phyloP scores from a whole-genome alignment of 1,139 yeast species.

The Diutina pseudorugosa region DNA sequence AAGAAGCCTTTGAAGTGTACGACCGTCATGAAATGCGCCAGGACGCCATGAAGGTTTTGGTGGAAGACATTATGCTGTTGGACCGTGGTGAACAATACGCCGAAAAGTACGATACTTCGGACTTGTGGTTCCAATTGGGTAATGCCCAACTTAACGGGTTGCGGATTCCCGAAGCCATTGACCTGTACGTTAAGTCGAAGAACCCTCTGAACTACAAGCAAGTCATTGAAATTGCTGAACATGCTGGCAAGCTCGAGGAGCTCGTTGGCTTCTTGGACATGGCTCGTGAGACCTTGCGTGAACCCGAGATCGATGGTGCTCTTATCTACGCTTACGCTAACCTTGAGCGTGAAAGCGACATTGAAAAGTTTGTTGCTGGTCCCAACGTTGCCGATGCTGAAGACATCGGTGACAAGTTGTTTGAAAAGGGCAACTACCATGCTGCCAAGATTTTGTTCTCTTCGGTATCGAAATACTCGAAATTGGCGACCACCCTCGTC shows the following conservation, averaged over 20 bases:
- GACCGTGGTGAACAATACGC: constrained; percentile 94
- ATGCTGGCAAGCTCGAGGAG: constrained; percentile 94
- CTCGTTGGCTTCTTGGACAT: constrained; percentile 73
- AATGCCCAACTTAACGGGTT: constrained; percentile 91
- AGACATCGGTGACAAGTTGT: constrained; percentile 82
- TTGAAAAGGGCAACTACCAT: constrained; percentile 71
- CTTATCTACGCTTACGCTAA: constrained; percentile 79
- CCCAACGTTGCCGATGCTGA: constrained; percentile 92
- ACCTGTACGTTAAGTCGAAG: constrained; percentile 78
- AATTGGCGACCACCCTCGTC: constrained; percentile 89
- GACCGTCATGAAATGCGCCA: constrained; percentile 68
- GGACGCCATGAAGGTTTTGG: constrained; percentile 82
- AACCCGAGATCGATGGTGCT: constrained; percentile 88
- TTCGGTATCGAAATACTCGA: constrained; percentile 85
- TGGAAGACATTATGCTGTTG: constrained; percentile 84
- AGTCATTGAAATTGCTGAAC: constrained; percentile 90
- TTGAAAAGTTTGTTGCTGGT: constrained; percentile 73
- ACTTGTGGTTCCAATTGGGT: constrained; percentile 92
- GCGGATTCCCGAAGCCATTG: constrained; percentile 84
- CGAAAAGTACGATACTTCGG: constrained; percentile 76
- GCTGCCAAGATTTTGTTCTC: constrained; percentile 87
- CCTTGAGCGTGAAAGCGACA: constrained; percentile 62
- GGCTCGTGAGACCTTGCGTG: constrained; percentile 93
- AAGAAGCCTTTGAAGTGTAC: constrained; percentile 92
- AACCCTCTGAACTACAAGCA: constrained; percentile 86